Evolutionary conservation across 2,329 filamentous ascomycete genomes (phyloP).

Genomic region (Celoporthe dispersa): DNA sequence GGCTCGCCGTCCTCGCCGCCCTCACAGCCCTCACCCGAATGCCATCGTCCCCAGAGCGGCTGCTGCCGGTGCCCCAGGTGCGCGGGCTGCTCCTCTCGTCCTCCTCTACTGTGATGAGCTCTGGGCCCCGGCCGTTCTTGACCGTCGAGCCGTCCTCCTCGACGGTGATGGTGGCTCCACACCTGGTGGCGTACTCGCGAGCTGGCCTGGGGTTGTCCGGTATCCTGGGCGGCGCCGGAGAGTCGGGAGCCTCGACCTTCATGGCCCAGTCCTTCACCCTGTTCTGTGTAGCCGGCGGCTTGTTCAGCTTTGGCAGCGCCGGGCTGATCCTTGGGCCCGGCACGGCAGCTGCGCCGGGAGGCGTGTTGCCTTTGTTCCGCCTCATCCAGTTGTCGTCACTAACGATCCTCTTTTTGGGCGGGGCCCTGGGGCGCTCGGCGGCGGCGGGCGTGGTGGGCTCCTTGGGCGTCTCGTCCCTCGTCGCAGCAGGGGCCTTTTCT

Average conservation of each 20-base stretch:
- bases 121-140: conserved; percentile 25
- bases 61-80: conserved; percentile 16
- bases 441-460: conserved; percentile 40
- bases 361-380: conserved; percentile 36
- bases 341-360: conserved; percentile 32
- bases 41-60: conserved; percentile 37
- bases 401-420: conserved; percentile 88
- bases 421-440: conserved; percentile 53
- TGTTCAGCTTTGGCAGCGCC: conserved; percentile 54
- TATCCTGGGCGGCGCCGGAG: conserved; percentile 43
- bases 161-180: conserved; percentile 43
- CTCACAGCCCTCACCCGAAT: conserved; percentile 45
- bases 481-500: conserved; percentile 34
- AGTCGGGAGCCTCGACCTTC: conserved; percentile 55
- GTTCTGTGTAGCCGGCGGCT: conserved; percentile 59
- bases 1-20: conserved; percentile 31
- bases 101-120: conserved; percentile 32
- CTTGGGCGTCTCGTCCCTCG: conserved; percentile 33
- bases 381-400: conserved; percentile 91
- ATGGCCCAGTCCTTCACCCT: conserved; percentile 68
- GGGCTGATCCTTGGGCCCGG: conserved; percentile 37
- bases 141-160: conserved; percentile 36
- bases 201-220: conserved; percentile 31
- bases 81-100: conserved; percentile 25
- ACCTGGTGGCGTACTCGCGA: conserved; percentile 35